phyloP scores from a whole-genome alignment of 2,329 filamentous ascomycete species.

The Falciphora oryzae region DNA sequence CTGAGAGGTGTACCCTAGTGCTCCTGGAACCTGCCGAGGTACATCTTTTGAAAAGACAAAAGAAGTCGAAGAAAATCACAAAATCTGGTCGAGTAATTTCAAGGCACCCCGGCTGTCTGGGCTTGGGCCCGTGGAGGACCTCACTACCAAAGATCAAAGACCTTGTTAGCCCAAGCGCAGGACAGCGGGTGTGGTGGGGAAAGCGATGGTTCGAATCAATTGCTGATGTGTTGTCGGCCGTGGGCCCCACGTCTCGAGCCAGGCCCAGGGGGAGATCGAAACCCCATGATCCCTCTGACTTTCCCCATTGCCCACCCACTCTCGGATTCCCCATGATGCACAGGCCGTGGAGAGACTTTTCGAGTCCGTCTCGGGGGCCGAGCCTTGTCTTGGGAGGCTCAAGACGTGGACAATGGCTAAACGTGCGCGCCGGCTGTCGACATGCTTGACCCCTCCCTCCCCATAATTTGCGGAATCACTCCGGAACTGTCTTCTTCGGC shows the following conservation, averaged over 20 bases:
- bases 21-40: too few species aligned
- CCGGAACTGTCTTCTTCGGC: too few species aligned
- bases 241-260: neutral
- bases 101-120: too few species aligned
- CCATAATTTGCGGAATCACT: too few species aligned
- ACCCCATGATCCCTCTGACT: conserved; percentile 1
- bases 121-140: too few species aligned
- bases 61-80: too few species aligned
- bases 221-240: neutral
- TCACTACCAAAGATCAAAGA: neutral
- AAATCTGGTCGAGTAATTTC: too few species aligned
- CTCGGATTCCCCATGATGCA: too few species aligned
- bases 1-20: neutral
- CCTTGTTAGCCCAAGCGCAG: neutral
- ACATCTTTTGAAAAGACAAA: too few species aligned
- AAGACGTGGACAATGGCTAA: neutral
- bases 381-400: neutral
- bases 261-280: neutral
- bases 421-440: neutral
- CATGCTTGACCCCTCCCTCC: neutral
- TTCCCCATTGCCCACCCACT: neutral
- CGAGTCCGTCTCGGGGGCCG: too few species aligned
- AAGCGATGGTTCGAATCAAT: neutral
- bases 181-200: neutral
- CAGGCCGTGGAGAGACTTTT: too few species aligned